These are phyloP conservation scores for Holtermannia corniformis DNA, from an alignment of 768 basidiomycete genomes.

Conservation along the genomic window DNA sequence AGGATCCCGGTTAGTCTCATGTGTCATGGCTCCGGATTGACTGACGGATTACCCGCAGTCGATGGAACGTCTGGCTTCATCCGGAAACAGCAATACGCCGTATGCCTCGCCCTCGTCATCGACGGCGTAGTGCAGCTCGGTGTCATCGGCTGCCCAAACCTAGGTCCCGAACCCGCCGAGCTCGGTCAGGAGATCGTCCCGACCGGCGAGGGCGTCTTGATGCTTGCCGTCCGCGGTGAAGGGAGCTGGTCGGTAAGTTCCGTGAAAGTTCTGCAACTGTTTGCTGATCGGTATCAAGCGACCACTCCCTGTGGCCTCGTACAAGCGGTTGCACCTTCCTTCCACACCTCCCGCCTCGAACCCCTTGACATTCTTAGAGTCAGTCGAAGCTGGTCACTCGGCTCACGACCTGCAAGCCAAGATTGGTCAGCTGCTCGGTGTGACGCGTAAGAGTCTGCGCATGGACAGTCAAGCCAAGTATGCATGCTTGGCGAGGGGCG, in stretches of 20 bases:
- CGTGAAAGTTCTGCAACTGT: not conserved
- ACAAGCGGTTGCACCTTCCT: constrained; percentile 49
- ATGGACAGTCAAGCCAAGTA: constrained; percentile 99
- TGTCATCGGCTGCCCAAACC: constrained; percentile 86
- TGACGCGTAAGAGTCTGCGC: constrained; percentile 57
- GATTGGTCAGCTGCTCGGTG: constrained; percentile 57
- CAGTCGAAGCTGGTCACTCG: constrained; percentile 82
- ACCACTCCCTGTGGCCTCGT: constrained; percentile 49
- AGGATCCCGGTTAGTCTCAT: constrained; percentile 24
- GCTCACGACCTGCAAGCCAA: constrained; percentile 75
- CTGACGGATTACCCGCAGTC: constrained; percentile 52
- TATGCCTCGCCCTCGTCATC: constrained; percentile 75
- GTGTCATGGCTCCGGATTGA: not conserved
- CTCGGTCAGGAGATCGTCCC: constrained; percentile 45
- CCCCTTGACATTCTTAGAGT: constrained; percentile 69
- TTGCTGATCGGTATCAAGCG: constrained; percentile 42
- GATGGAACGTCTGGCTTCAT: constrained; percentile 93
- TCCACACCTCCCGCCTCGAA: constrained; percentile 40
- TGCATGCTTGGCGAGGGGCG: constrained; percentile 70
- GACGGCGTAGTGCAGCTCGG: constrained; percentile 70
- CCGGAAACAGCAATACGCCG: constrained; percentile 84
- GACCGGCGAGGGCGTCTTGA: constrained; percentile 60
- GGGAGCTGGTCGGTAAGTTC: constrained; percentile 46
- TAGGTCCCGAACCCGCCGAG: constrained; percentile 51
- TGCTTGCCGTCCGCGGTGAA: constrained; percentile 75